Evolutionary conservation across 2,329 filamentous ascomycete species (phyloP).

Genomic region (Alternaria ethzedia): DNA sequence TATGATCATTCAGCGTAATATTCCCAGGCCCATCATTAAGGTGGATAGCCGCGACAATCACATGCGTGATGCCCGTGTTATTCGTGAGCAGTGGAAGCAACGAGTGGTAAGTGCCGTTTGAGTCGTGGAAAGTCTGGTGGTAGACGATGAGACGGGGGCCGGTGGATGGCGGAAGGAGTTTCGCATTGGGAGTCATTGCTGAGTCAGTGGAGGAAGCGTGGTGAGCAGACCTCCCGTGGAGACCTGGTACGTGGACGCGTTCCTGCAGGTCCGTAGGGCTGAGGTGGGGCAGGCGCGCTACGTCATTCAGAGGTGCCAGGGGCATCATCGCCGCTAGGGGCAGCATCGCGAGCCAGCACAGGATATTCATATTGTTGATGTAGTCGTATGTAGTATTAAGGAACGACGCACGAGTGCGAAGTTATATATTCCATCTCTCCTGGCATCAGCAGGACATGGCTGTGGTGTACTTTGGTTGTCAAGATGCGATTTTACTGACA

Average conservation of each 20-base stretch:
- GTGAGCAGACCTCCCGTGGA: background rate
- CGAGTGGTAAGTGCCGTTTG: conserved; percentile 62
- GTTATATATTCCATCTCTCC: background rate
- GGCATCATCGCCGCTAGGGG: conserved; percentile 16
- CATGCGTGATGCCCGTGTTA: conserved; percentile 73
- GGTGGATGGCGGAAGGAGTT: conserved; percentile 43
- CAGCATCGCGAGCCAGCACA: background rate
- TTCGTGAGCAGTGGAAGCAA: conserved; percentile 66
- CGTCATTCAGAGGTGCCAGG: conserved; percentile 22
- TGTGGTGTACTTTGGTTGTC: background rate
- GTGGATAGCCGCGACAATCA: conserved; percentile 87
- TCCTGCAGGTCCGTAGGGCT: conserved; percentile 32
- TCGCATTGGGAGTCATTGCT: conserved; percentile 40
- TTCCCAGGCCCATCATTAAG: conserved; percentile 71
- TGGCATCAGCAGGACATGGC: background rate
- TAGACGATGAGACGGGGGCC: conserved; percentile 62
- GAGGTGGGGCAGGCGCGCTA: conserved; percentile 33
- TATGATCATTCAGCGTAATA: conserved; percentile 81
- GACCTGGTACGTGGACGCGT: conserved; percentile 15
- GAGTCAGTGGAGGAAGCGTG: background rate
- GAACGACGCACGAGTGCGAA: background rate
- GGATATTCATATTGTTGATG: background rate
- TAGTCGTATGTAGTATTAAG: background rate
- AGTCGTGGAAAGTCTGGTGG: conserved; percentile 68
- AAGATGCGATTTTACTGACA: background rate